These are phyloP conservation scores for Backusella sp. DNA, from an alignment of 192 early-diverging fungal genomes.

Conservation along the genomic window DNA sequence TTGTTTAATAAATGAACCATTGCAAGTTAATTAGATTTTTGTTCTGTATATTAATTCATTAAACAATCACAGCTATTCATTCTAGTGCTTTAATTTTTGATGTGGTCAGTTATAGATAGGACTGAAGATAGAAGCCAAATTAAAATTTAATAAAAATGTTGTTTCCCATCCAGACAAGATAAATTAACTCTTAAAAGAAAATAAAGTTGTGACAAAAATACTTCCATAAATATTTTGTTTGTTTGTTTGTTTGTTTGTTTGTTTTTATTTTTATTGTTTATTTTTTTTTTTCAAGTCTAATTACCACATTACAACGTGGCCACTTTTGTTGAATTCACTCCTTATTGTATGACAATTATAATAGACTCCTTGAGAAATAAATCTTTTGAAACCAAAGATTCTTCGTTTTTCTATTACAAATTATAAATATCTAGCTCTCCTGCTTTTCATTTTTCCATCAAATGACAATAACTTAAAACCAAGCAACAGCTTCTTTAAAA, in stretches of 20 bases:
- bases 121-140: background rate
- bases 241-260: background rate
- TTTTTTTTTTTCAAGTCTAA: background rate
- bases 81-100: background rate
- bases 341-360: background rate
- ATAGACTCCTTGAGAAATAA: background rate
- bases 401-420: background rate
- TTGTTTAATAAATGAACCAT: background rate
- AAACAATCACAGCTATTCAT: background rate
- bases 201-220: no score
- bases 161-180: no score
- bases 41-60: background rate
- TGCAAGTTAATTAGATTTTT: background rate
- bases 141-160: no score
- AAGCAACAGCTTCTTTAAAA: background rate
- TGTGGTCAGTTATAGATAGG: background rate
- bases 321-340: background rate
- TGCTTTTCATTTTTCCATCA: background rate
- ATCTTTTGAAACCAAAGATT: background rate
- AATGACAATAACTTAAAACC: background rate
- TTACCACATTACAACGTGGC: background rate
- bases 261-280: background rate
- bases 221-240: background rate
- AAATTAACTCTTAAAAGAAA: no score
- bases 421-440: background rate